phyloP scores from a whole-genome alignment of 176 grass and related monocot species.

The Saccharum officinarum region DNA sequence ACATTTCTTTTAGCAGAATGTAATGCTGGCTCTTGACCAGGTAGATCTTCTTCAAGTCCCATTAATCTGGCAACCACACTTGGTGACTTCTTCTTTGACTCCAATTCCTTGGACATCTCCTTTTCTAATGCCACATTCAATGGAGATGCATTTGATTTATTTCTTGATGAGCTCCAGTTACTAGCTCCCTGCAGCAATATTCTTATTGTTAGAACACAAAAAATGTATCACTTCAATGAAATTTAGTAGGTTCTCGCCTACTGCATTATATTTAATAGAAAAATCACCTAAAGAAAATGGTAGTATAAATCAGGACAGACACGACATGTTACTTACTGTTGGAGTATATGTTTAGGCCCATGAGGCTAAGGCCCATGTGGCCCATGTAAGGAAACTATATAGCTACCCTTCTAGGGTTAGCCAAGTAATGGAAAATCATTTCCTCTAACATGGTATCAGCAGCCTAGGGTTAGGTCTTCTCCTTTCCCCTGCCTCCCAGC shows the following conservation, averaged over 20 bases:
- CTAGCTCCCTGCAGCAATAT: slow-evolving; percentile 23
- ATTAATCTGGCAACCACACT: slow-evolving; percentile 90
- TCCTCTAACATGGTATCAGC: no score
- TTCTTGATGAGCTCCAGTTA: slow-evolving; percentile 42
- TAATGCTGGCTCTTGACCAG: slow-evolving; percentile 44
- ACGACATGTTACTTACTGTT: slow-evolving; percentile 51
- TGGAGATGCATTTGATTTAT: slow-evolving; percentile 56
- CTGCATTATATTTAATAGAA: not conserved
- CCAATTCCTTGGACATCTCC: slow-evolving; percentile 58
- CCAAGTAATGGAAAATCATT: no score
- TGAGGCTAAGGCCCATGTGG: no score
- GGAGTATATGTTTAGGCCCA: no score
- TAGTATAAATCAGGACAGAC: not conserved
- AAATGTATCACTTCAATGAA: not conserved
- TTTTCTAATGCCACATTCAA: slow-evolving; percentile 69
- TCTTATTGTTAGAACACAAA: slow-evolving; percentile 21
- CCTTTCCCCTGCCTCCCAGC: no score
- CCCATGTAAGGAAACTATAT: no score
- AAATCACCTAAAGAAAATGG: not conserved
- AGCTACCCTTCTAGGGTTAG: no score
- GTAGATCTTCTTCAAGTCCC: slow-evolving; percentile 86
- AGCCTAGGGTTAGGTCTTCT: no score
- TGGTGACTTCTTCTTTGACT: slow-evolving; percentile 61
- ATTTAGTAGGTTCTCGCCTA: not conserved
- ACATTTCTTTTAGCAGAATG: slow-evolving; percentile 42